phyloP scores from a whole-genome alignment of 768 basidiomycete genomes.

The Coprinopsis sp. region DNA sequence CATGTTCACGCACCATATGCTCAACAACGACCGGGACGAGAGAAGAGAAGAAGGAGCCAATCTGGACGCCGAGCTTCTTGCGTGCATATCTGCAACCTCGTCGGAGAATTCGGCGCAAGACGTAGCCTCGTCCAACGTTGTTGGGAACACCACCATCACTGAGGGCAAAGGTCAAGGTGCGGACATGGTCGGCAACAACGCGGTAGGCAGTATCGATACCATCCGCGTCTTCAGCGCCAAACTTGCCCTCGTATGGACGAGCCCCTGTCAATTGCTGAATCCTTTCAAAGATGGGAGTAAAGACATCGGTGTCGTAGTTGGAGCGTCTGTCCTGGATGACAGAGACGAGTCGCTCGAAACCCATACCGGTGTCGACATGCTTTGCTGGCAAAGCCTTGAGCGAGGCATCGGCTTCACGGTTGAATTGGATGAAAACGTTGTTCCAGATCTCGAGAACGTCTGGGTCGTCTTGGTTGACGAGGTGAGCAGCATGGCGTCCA shows the following conservation, averaged over 20 bases:
- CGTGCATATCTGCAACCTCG: constrained; percentile 93
- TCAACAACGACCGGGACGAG: constrained; percentile 87
- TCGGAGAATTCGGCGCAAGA: constrained; percentile 89
- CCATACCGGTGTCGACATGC: constrained; percentile 99
- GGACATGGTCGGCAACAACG: constrained; percentile 93
- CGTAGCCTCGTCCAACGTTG: constrained; percentile 95
- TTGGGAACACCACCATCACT: constrained; percentile 96
- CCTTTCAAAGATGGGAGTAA: constrained; percentile 80
- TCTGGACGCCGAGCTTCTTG: constrained; percentile 89
- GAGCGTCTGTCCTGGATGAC: constrained; percentile 86
- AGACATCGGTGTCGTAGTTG: constrained; percentile 98
- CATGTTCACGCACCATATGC: constrained; percentile 61
- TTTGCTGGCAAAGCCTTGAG: constrained; percentile 80
- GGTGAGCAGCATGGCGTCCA: constrained; percentile 88
- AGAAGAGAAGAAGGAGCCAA: constrained; percentile 93
- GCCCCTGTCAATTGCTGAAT: constrained; percentile 89
- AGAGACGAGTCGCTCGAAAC: constrained; percentile 96
- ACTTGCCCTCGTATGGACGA: constrained; percentile 81
- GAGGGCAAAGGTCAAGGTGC: constrained; percentile 92
- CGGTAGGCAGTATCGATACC: constrained; percentile 98
- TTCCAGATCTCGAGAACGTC: constrained; percentile 99
- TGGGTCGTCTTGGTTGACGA: constrained; percentile 96
- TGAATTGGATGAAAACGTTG: constrained; percentile 99
- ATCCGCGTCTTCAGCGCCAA: constrained; percentile 92
- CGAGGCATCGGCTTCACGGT: constrained; percentile 85